Evolutionary conservation across 371 early-diverging fungal species (phyloP).

Genomic region (Fennellomyces sp.): DNA sequence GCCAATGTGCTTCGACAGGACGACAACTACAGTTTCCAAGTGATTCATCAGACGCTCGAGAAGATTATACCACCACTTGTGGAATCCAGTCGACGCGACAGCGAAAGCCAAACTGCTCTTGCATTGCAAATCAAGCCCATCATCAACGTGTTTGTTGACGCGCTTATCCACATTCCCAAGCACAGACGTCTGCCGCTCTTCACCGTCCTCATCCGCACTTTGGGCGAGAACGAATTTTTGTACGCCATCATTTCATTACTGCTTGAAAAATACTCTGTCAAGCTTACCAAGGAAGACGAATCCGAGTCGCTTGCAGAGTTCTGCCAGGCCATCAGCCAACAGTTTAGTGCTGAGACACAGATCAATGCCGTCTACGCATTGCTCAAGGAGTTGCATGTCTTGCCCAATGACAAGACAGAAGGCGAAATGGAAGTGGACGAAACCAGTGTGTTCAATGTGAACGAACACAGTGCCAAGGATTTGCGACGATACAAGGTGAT

Average conservation of each 20-base stretch:
- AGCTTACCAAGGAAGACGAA: slow-evolving; percentile 56
- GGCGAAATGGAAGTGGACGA: slow-evolving; percentile 39
- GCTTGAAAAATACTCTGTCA: slow-evolving; percentile 71
- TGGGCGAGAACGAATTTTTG: slow-evolving; percentile 81
- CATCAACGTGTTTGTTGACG: slow-evolving; percentile 90
- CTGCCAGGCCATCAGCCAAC: slow-evolving; percentile 59
- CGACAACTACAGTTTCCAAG: slow-evolving; percentile 94
- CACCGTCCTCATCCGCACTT: slow-evolving; percentile 75
- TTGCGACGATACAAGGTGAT: slow-evolving; percentile 80
- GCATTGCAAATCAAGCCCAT: slow-evolving; percentile 67
- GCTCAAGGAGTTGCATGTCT: slow-evolving; percentile 54
- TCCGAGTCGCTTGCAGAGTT: slow-evolving; percentile 70
- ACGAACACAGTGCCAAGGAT: slow-evolving; percentile 64
- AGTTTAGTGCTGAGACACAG: slow-evolving; percentile 72
- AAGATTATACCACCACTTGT: slow-evolving; percentile 89
- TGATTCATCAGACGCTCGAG: slow-evolving; percentile 88
- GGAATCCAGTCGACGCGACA: slow-evolving; percentile 55
- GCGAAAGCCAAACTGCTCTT: slow-evolving; percentile 44
- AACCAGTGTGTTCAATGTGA: slow-evolving; percentile 45
- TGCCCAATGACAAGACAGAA: slow-evolving; percentile 68
- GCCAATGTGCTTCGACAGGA: slow-evolving; percentile 92
- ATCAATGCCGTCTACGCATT: slow-evolving; percentile 67
- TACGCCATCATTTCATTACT: slow-evolving; percentile 75
- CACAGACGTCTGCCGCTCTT: slow-evolving; percentile 91
- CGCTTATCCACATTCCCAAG: slow-evolving; percentile 90